phyloP scores from a whole-genome alignment of 371 early-diverging fungal species.

The Chytridium lagenaria region DNA sequence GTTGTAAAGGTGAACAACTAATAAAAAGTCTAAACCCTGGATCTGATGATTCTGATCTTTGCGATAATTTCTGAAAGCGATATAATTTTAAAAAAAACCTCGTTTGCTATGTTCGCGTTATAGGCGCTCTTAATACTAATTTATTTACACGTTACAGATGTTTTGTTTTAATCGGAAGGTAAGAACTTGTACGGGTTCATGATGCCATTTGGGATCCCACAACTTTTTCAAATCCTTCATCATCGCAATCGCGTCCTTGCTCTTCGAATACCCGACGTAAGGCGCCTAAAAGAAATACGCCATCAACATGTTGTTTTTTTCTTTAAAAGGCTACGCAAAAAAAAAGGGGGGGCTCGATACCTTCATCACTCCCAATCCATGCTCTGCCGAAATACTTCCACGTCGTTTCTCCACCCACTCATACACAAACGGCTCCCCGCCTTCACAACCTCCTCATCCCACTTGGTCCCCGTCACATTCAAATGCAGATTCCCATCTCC shows the following conservation, averaged over 20 bases:
- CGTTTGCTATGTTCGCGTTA: too few relatives aligned
- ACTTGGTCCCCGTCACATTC: slow-evolving; percentile 77
- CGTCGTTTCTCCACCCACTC: slow-evolving; percentile 74
- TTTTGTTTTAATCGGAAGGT: too few relatives aligned
- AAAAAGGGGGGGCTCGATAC: neutral
- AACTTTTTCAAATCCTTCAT: slow-evolving; percentile 69
- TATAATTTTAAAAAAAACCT: too few relatives aligned
- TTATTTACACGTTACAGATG: too few relatives aligned
- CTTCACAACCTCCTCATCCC: slow-evolving; percentile 50
- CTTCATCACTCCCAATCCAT: slow-evolving; percentile 67
- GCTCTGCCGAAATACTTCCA: slow-evolving; percentile 86
- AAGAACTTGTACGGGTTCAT: slow-evolving; percentile 57
- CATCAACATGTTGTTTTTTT: neutral
- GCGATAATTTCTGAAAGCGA: too few relatives aligned
- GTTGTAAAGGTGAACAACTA: too few relatives aligned
- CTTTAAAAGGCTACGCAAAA: too few relatives aligned
- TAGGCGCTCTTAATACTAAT: too few relatives aligned
- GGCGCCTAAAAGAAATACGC: slow-evolving; percentile 37
- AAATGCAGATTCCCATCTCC: slow-evolving; percentile 88
- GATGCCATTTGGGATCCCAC: slow-evolving; percentile 74
- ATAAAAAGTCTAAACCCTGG: too few relatives aligned
- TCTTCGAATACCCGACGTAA: slow-evolving; percentile 52
- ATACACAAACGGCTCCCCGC: slow-evolving; percentile 93
- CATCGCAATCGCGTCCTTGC: slow-evolving; percentile 56
- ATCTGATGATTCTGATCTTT: too few relatives aligned